A percentile compares a stretch with the other conserved stretches of the same genome.
These are phyloP conservation scores for Pythium folliculosum DNA, from an alignment of 352 stramenopile species.

Conservation along the genomic window DNA sequence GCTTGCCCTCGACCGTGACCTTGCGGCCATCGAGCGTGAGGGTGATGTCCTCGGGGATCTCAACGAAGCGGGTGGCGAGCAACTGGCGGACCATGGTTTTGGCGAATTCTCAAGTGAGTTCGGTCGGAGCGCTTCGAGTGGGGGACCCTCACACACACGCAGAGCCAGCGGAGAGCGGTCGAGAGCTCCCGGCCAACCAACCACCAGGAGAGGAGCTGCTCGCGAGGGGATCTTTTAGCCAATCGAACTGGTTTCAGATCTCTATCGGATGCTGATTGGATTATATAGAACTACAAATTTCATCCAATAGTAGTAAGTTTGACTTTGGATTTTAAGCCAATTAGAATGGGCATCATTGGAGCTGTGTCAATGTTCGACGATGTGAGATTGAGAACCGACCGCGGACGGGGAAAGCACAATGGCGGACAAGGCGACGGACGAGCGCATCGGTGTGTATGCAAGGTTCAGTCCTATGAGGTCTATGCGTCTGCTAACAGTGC, in stretches of 20 bases:
- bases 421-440: constrained; percentile 13
- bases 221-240: constrained; percentile 12
- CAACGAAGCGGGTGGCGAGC: constrained; percentile 92
- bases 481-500: neutral
- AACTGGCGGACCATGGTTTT: constrained; percentile 84
- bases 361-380: neutral
- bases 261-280: constrained; percentile 3
- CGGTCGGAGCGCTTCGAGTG: too few species aligned
- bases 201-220: constrained; percentile 18
- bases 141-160: neutral
- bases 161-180: neutral
- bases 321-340: constrained; percentile 18
- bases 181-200: constrained; percentile 17
- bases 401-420: constrained; percentile 6
- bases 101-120: constrained; percentile 83
- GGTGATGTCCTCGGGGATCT: constrained; percentile 94
- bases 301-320: constrained; percentile 16
- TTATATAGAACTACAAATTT: neutral
- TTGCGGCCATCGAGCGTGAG: constrained; percentile 94
- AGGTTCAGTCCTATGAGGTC: neutral
- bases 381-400: neutral
- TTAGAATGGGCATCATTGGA: neutral
- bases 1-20: constrained; percentile 96
- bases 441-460: constrained; percentile 15
- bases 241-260: constrained; percentile 15